These are phyloP conservation scores for Mucor plumbeus DNA, from an alignment of 371 early-diverging fungal species.

Conservation along the genomic window DNA sequence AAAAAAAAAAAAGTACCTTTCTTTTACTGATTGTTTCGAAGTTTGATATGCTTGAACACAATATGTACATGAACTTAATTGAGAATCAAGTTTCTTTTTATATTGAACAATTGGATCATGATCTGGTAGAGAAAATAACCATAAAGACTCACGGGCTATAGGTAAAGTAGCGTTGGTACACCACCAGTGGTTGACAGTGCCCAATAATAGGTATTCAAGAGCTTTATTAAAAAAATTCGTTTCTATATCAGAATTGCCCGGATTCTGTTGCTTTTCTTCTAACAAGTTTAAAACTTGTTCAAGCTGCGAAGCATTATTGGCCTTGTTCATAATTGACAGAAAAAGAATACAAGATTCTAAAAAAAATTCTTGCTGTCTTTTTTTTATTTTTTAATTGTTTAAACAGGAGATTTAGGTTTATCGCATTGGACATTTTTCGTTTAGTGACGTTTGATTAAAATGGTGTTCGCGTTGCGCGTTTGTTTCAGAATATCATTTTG, in stretches of 20 bases:
- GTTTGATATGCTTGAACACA: constrained; percentile 43
- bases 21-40: constrained; percentile 32
- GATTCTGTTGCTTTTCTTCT: constrained; percentile 24
- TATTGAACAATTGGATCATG: constrained; percentile 46
- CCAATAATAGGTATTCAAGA: constrained; percentile 38
- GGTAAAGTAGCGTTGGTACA: constrained; percentile 33
- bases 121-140: constrained; percentile 54
- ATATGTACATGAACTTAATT: constrained; percentile 33
- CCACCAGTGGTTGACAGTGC: constrained; percentile 50
- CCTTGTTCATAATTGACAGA: neutral
- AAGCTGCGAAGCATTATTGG: constrained; percentile 14
- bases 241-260: constrained; percentile 36
- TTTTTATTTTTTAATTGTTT: neutral
- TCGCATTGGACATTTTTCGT: neutral
- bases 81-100: constrained; percentile 40
- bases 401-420: neutral
- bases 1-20: constrained; percentile 26
- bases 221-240: constrained; percentile 45
- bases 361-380: neutral
- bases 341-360: neutral
- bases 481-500: neutral
- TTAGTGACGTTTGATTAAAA: neutral
- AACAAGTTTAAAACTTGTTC: constrained; percentile 19
- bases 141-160: constrained; percentile 47
- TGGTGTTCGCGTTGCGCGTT: neutral